Percentiles rank a stretch among this genome's conserved stretches.
Conservation (phyloP, 495 filamentous ascomycete genomes). For the Aspergillus avenaceus region DNA sequence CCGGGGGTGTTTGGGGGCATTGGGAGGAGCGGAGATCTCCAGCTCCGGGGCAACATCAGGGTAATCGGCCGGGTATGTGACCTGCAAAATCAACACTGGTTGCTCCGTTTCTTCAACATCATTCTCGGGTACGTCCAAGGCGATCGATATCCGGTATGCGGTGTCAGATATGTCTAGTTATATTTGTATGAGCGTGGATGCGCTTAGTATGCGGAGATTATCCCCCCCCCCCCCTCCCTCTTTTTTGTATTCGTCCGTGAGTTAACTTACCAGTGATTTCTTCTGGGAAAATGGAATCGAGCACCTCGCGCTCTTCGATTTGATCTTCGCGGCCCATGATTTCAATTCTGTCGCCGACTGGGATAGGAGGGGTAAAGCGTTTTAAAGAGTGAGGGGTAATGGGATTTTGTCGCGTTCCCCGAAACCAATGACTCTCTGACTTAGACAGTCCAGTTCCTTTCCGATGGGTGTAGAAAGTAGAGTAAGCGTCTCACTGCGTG, state of each 20-base stretch:
- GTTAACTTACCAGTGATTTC: slow-evolving; percentile 74
- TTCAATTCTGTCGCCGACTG: slow-evolving; percentile 24
- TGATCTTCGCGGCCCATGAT: slow-evolving; percentile 92
- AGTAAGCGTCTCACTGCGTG: background rate
- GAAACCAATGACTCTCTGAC: background rate
- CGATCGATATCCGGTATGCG: slow-evolving; percentile 78
- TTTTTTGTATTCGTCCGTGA: background rate
- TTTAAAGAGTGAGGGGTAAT: background rate
- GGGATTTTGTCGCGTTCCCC: background rate
- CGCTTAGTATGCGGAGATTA: background rate
- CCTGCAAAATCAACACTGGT: slow-evolving; percentile 65
- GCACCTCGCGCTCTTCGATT: slow-evolving; percentile 90
- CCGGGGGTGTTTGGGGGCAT: slow-evolving; percentile 60
- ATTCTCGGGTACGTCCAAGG: slow-evolving; percentile 66
- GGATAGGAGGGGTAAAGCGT: slow-evolving; percentile 33
- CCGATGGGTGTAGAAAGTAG: background rate
- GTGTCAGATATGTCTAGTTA: slow-evolving; percentile 74
- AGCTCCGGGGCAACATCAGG: slow-evolving; percentile 80
- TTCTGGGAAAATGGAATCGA: slow-evolving; percentile 96
- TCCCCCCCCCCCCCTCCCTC: background rate
- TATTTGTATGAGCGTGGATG: slow-evolving; percentile 5
- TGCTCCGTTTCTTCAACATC: slow-evolving; percentile 49
- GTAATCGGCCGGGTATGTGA: slow-evolving; percentile 82
- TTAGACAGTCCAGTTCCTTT: background rate
- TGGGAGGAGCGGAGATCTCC: slow-evolving; percentile 66